A percentile compares a stretch with the other conserved stretches of the same genome.
Evolutionary conservation across 164 flowering plant genomes (phyloP).

Genomic region (Dillenia suffruticosa): DNA sequence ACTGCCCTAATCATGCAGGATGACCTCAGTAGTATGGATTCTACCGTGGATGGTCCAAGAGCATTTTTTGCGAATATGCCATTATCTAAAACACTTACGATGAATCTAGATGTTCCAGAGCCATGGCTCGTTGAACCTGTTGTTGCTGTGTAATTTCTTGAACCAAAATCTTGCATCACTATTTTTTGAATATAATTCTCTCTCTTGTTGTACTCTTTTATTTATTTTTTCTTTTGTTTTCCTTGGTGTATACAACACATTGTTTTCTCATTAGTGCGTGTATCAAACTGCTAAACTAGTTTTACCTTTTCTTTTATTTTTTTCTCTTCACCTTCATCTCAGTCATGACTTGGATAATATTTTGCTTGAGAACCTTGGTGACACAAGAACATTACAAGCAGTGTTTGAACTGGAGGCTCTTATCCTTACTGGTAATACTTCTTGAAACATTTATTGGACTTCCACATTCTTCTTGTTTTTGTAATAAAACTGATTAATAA

Average conservation of each 20-base stretch:
- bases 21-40: slow-evolving; percentile 73
- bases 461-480: not conserved
- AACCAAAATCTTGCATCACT: not conserved
- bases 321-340: slow-evolving; percentile 19
- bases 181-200: not conserved
- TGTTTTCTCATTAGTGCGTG: too few species aligned
- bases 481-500: not conserved
- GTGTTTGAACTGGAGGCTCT: slow-evolving; percentile 97
- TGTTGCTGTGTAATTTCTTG: slow-evolving; percentile 67
- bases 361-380: slow-evolving; percentile 94
- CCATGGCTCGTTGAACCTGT: slow-evolving; percentile 99
- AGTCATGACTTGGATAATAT: slow-evolving; percentile 98
- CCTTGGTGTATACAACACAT: too few species aligned
- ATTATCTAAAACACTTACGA: slow-evolving; percentile 91
- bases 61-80: slow-evolving; percentile 99
- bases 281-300: not conserved
- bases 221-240: too few species aligned
- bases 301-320: not conserved
- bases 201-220: not conserved
- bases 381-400: slow-evolving; percentile 82
- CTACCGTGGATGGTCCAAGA: slow-evolving; percentile 73
- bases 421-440: slow-evolving; percentile 74
- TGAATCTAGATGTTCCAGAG: slow-evolving; percentile 99
- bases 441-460: not conserved
- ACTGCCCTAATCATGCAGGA: slow-evolving; percentile 51